Evolutionary conservation across 352 stramenopile species (phyloP).

Genomic region (Thraustochytrium striatum): DNA sequence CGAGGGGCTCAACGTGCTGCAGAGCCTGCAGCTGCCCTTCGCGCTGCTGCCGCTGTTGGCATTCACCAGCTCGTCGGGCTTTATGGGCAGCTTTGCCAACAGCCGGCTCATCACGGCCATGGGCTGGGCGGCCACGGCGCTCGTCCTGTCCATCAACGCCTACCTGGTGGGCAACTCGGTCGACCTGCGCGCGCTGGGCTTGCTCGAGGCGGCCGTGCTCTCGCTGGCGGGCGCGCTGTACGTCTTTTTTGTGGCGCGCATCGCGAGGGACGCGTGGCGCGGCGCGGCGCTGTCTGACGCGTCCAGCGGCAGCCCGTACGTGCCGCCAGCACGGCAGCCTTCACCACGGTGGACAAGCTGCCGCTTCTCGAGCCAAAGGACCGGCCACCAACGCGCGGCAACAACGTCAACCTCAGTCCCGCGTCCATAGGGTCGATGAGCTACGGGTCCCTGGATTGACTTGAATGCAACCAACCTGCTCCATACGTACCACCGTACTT

Average conservation of each 20-base stretch:
- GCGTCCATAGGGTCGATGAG: not conserved
- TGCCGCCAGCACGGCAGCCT: too few species aligned
- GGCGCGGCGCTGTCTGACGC: not conserved
- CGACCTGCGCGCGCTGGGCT: not conserved
- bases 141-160: conserved; percentile 55
- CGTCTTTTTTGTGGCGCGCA: not conserved
- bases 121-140: conserved; percentile 45
- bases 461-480: too few species aligned
- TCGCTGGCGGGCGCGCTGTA: not conserved
- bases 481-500: too few species aligned
- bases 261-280: not conserved
- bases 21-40: conserved; percentile 85
- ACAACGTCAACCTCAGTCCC: not conserved
- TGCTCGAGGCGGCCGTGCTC: not conserved
- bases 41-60: conserved; percentile 74
- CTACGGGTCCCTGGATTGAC: too few species aligned
- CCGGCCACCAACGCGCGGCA: too few species aligned
- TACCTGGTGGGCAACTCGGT: conserved; percentile 50
- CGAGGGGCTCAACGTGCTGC: conserved; percentile 82
- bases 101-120: conserved; percentile 1
- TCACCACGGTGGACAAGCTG: too few species aligned
- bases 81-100: conserved; percentile 66
- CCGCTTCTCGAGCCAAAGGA: too few species aligned
- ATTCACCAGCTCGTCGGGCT: conserved; percentile 63
- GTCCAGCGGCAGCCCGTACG: too few species aligned